These are phyloP conservation scores for Aspergillus fijiensis DNA, from an alignment of 2,329 filamentous ascomycete species.

Conservation along the genomic window DNA sequence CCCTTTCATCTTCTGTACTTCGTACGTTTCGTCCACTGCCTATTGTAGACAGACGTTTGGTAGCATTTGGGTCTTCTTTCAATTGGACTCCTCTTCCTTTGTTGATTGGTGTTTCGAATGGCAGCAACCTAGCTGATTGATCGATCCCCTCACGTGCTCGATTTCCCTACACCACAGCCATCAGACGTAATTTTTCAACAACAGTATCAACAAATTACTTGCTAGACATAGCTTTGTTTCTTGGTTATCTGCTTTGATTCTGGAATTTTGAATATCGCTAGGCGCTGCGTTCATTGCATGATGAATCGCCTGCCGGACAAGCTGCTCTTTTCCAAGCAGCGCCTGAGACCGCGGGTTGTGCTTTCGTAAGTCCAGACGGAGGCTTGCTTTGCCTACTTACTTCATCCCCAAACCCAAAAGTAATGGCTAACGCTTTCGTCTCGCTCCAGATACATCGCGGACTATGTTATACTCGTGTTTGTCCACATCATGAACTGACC, in stretches of 20 bases:
- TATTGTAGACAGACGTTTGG: no score
- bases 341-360: slow-evolving; percentile 50
- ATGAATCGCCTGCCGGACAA: slow-evolving; percentile 40
- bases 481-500: slow-evolving; percentile 19
- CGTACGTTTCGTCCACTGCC: no score
- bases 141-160: background rate
- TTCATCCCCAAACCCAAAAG: background rate
- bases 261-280: background rate
- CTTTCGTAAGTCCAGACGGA: slow-evolving; percentile 48
- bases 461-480: slow-evolving; percentile 61
- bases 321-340: slow-evolving; percentile 56
- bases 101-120: background rate
- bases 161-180: background rate
- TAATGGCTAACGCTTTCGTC: background rate
- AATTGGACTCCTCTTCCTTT: background rate
- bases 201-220: background rate
- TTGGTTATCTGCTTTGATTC: background rate
- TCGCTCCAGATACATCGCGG: slow-evolving; percentile 52
- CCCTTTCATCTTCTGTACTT: background rate
- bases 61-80: no score
- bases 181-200: background rate
- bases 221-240: background rate
- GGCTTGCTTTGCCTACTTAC: background rate
- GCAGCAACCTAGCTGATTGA: background rate
- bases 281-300: background rate